Base-by-base conservation (phyloP, 176 grass and related monocot genomes). In the Alopecurus myosuroides region DNA sequence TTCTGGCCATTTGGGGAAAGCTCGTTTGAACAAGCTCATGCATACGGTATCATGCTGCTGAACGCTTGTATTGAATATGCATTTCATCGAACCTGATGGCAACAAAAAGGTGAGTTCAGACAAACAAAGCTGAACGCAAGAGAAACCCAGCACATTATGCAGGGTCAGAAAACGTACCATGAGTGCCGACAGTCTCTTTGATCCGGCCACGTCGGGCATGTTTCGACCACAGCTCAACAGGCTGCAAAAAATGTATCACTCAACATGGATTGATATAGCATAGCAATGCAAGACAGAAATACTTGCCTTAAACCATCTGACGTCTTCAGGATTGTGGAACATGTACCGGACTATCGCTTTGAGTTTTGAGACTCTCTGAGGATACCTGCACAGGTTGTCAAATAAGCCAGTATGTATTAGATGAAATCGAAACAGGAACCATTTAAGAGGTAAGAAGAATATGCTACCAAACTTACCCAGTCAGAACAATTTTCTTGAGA, bases 241-340 rank as follows among this genome's bases (percentile, higher is more conserved):
- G 91, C 93, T 95, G 87, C 49, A 92, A 81, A 77, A 73, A 62
- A 14, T 23, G 50, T 53, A 41, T 22, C 60, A 52, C 7, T 17
- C 13, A 30, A 80, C 25, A 30, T 67, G 33, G 52, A 64, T 30
- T 1, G 60, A 61, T 42, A 41, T 1, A 62, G 15, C 52, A 31
- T 15, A 20, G 26, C 22, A 29, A 84, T 33, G 9, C 17, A 50
- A 15, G 3, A 75, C 14, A 60, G 15, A 57, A 66, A 30, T 19
- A 84, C 89, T 95, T 90, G 65, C 96, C 96, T 95, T 95, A 64
- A 98, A 95, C 93, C 96, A 95, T 90, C 74, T 98, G 55, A 95
- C 87, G 25, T 98, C 96, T 0, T 94, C 93, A 1, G 96, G 93
- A 81, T 78, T 86, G 80, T 98, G 93, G 83, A 98, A 98, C 96